phyloP scores from a whole-genome alignment of 1,284 basidiomycete genomes.

The Thecaphora frezii region DNA sequence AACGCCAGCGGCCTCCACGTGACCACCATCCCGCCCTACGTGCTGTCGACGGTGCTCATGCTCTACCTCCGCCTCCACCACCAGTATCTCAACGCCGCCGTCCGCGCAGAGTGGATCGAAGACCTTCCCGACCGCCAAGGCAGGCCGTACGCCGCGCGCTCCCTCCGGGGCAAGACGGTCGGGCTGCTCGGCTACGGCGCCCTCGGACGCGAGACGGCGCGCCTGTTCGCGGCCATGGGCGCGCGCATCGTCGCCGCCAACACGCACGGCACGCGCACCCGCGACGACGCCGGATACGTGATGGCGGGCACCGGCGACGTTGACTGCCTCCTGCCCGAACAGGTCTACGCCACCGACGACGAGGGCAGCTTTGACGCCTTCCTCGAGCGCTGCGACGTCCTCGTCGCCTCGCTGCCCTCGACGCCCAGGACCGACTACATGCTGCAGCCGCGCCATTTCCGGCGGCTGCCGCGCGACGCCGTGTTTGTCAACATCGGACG shows the following conservation, averaged over 20 bases:
- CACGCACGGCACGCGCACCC: conserved; percentile 17
- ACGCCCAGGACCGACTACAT: conserved; percentile 13
- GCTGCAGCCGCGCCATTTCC: conserved; percentile 31
- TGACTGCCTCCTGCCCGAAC: conserved; percentile 9
- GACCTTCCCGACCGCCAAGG: neutral
- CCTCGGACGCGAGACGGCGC: conserved; percentile 41
- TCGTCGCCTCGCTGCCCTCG: conserved; percentile 32
- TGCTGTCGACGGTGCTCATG: conserved; percentile 1
- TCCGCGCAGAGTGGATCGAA: neutral
- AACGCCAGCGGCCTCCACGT: conserved; percentile 4
- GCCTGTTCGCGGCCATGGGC: conserved; percentile 36
- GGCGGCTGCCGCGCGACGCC: conserved; percentile 25
- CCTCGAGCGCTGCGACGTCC: conserved; percentile 17
- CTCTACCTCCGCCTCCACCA: conserved; percentile 1
- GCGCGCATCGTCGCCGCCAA: conserved; percentile 35
- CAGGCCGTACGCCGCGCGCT: neutral
- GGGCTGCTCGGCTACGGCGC: conserved; percentile 43
- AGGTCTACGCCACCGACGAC: conserved; percentile 4
- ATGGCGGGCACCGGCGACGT: conserved; percentile 46
- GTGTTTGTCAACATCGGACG: conserved; percentile 52
- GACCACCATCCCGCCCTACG: conserved; percentile 2
- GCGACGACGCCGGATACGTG: conserved; percentile 28
- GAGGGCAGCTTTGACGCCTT: conserved; percentile 15
- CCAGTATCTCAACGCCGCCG: neutral
- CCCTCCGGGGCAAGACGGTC: conserved; percentile 26